phyloP scores from a whole-genome alignment of 2,329 filamentous ascomycete species.

The Arthroderma uncinatum region DNA sequence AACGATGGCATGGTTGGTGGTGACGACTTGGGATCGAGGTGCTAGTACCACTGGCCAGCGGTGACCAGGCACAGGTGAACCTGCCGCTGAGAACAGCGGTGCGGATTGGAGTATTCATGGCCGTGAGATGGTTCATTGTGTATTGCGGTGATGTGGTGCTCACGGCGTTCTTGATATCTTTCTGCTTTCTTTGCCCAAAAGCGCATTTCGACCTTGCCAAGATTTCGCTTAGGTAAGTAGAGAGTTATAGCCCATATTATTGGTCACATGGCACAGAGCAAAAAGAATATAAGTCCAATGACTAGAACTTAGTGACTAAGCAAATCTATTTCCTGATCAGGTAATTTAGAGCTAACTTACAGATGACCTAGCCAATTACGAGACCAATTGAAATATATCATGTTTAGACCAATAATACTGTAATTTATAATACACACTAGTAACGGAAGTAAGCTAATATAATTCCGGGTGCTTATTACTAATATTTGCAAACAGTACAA shows the following conservation, averaged over 20 bases:
- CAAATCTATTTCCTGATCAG: too few species aligned
- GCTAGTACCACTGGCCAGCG: constrained; percentile 18
- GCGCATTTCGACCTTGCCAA: not conserved
- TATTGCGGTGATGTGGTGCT: not conserved
- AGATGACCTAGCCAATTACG: too few species aligned
- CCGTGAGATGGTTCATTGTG: constrained; percentile 2
- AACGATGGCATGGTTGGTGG: constrained; percentile 4
- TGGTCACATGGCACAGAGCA: too few species aligned
- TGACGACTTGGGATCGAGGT: constrained; percentile 5
- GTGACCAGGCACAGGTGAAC: constrained; percentile 17
- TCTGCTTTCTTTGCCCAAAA: not conserved
- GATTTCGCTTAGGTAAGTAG: not conserved
- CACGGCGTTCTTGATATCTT: not conserved
- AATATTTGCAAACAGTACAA: too few species aligned
- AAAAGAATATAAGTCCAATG: not conserved
- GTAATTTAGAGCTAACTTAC: too few species aligned
- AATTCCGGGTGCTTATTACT: too few species aligned
- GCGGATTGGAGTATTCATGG: constrained; percentile 25
- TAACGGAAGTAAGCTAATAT: too few species aligned
- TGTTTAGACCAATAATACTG: too few species aligned
- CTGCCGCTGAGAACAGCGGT: constrained; percentile 23
- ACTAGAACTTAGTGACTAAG: not conserved
- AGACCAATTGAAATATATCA: too few species aligned
- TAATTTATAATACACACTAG: too few species aligned
- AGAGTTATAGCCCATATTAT: not conserved